phyloP scores from a whole-genome alignment of 352 stramenopile species.

The Globisporangium iwayamae region DNA sequence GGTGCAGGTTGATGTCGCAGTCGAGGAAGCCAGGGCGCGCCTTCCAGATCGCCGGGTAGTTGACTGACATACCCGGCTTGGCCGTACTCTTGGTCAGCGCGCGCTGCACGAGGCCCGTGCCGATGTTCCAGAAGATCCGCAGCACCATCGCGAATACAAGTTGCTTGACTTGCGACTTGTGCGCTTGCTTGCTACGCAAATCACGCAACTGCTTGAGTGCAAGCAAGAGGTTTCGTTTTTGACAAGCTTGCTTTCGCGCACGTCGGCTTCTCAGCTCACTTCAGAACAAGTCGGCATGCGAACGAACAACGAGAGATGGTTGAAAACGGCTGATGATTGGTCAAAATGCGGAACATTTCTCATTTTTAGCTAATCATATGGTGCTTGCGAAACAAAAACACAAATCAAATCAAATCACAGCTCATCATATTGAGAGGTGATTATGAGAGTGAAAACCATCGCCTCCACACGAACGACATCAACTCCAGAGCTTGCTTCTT shows the following conservation, averaged over 20 bases:
- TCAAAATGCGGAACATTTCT: neutral
- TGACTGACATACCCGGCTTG: slow-evolving; percentile 51
- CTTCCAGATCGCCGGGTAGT: slow-evolving; percentile 65
- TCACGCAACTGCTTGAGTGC: neutral
- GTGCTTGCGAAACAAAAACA: too few species aligned
- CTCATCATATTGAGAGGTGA: neutral
- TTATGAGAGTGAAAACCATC: neutral
- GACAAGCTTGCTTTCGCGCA: neutral
- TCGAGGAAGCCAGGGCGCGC: slow-evolving; percentile 64
- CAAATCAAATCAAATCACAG: neutral
- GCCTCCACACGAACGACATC: neutral
- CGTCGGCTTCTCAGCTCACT: slow-evolving; percentile 1
- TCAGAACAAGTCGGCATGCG: slow-evolving; percentile 1
- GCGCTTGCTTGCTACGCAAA: neutral
- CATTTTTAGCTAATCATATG: too few species aligned
- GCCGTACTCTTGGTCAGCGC: slow-evolving; percentile 49
- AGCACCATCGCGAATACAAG: slow-evolving; percentile 47
- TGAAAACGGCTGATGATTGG: neutral
- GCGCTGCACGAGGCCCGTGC: slow-evolving; percentile 45
- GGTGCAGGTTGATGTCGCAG: slow-evolving; percentile 82
- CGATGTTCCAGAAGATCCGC: slow-evolving; percentile 66
- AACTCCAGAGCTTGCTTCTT: too few species aligned
- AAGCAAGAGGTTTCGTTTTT: neutral
- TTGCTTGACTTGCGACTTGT: neutral
- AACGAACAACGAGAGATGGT: neutral